These are phyloP conservation scores for Tieghemostelium lacteum DNA, from an alignment of 78 protist species.

Conservation along the genomic window DNA sequence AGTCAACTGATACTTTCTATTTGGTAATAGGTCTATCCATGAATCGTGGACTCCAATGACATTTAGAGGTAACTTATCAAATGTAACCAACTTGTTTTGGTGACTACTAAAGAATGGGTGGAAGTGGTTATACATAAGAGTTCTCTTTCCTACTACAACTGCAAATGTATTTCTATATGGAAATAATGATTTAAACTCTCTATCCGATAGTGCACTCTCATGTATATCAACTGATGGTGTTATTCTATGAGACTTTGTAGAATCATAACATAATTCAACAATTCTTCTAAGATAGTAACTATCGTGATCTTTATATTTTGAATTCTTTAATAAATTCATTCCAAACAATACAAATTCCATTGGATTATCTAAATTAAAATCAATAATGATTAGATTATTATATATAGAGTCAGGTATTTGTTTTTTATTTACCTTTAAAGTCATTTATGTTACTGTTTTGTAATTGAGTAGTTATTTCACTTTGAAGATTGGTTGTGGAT, in stretches of 20 bases:
- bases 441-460: no score
- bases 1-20: not conserved
- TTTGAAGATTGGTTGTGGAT: no score
- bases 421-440: no score
- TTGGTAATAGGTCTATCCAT: conserved; percentile 5
- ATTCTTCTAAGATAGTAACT: not conserved
- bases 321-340: not conserved
- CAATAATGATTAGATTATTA: no score
- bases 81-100: no score
- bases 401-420: no score
- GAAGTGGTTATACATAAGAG: conserved; percentile 41
- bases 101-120: conserved; percentile 28
- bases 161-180: not conserved
- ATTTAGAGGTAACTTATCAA: conserved; percentile 3
- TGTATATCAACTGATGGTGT: conserved; percentile 7
- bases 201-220: not conserved
- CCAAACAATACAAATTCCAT: not conserved
- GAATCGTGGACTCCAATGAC: conserved; percentile 19
- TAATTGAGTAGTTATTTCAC: no score
- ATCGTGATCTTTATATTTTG: not conserved
- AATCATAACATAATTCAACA: conserved; percentile 14
- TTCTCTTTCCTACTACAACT: conserved; percentile 17
- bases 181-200: not conserved
- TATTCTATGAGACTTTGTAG: not conserved
- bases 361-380: not conserved